These are phyloP conservation scores for Ophiocordyceps camponoti-leonardi DNA, from an alignment of 2,329 filamentous ascomycete species.

Conservation along the genomic window DNA sequence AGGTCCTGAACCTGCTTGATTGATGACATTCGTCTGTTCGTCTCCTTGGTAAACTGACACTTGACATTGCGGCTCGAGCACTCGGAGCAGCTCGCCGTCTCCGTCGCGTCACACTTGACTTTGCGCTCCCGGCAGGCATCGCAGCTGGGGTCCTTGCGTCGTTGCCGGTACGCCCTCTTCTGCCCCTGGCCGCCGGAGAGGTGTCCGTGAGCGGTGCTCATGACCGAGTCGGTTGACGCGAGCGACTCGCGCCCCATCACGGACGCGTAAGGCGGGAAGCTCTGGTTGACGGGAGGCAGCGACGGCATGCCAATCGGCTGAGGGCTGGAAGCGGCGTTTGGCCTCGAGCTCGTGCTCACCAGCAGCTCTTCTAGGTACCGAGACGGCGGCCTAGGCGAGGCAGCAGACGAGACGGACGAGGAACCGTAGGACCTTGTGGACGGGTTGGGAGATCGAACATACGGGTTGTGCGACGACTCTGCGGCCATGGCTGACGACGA, in stretches of 20 bases:
- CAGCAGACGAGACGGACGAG: constrained; percentile 43
- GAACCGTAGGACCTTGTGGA: constrained; percentile 47
- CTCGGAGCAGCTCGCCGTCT: constrained; percentile 90
- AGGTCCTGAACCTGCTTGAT: constrained; percentile 98
- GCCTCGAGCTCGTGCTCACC: constrained; percentile 26
- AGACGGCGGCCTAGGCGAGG: constrained; percentile 37
- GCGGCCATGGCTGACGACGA: constrained; percentile 25
- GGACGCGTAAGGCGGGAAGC: constrained; percentile 36
- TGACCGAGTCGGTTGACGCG: constrained; percentile 38
- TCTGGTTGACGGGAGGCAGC: constrained; percentile 27
- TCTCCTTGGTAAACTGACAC: constrained; percentile 98
- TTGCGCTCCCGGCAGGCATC: constrained; percentile 85
- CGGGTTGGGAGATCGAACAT: constrained; percentile 42
- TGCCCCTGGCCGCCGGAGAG: constrained; percentile 40
- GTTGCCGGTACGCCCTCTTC: constrained; percentile 86
- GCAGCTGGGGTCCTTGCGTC: constrained; percentile 91
- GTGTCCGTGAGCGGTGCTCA: constrained; percentile 26
- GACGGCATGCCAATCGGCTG: constrained; percentile 36
- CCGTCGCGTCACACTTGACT: constrained; percentile 87
- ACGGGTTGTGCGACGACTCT: constrained; percentile 35
- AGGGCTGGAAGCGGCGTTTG: constrained; percentile 28
- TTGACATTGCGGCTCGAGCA: constrained; percentile 93
- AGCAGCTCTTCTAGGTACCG: constrained; percentile 35
- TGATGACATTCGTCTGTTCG: constrained; percentile 94
- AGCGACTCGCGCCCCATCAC: constrained; percentile 42